Evolutionary conservation across 2,329 filamentous ascomycete genomes (phyloP).

Genomic region (Aspergillus fijiensis): DNA sequence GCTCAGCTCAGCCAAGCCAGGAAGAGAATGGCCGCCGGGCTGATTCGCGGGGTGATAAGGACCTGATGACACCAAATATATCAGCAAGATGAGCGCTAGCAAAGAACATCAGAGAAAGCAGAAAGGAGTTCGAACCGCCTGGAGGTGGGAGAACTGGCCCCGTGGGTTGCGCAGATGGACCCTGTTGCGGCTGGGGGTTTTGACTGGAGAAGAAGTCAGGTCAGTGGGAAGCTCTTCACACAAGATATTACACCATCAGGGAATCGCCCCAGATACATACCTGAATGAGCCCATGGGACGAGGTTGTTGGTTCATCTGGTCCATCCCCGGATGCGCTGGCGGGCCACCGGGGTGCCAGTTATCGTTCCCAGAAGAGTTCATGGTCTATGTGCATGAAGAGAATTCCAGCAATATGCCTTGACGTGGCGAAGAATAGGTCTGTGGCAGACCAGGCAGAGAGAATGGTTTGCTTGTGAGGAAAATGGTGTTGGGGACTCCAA

Average conservation of each 20-base stretch:
- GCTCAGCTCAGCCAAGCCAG: constrained; percentile 48
- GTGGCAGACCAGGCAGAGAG: not conserved
- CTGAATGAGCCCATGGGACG: constrained; percentile 46
- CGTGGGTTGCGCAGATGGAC: constrained; percentile 37
- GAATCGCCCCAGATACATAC: constrained; percentile 29
- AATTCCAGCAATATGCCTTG: constrained; percentile 7
- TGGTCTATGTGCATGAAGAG: constrained; percentile 29
- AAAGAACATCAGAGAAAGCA: not conserved
- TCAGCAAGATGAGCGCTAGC: constrained; percentile 16
- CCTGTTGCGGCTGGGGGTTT: constrained; percentile 40
- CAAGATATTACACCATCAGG: not conserved
- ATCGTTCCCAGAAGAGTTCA: constrained; percentile 46
- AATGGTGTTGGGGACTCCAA: constrained; percentile 14
- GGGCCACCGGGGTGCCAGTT: constrained; percentile 45
- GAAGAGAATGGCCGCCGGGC: constrained; percentile 46
- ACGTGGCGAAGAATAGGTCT: not conserved
- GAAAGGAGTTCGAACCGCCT: constrained; percentile 33
- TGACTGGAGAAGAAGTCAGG: constrained; percentile 29
- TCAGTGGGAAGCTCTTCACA: not conserved
- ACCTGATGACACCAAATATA: constrained; percentile 25
- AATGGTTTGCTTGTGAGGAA: constrained; percentile 8
- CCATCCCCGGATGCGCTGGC: constrained; percentile 44
- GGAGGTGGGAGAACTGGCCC: constrained; percentile 43
- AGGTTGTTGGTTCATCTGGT: constrained; percentile 43
- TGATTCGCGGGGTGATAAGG: constrained; percentile 45